Evolutionary conservation across 192 early-diverging fungal genomes (phyloP).

Genomic region (Entomortierella lignicola): DNA sequence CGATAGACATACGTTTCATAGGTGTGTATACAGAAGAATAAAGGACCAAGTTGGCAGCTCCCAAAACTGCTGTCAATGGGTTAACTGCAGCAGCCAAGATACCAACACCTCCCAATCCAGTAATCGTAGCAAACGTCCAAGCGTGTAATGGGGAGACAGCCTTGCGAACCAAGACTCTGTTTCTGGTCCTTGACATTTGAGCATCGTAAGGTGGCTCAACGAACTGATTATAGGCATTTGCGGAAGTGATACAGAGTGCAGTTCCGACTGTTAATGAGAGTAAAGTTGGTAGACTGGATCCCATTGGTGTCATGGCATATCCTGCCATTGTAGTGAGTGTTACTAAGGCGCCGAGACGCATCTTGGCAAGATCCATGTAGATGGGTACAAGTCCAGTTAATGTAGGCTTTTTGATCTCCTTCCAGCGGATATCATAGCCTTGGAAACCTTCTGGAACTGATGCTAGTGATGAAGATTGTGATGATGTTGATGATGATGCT

Average conservation of each 20-base stretch:
- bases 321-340: constrained; percentile 95
- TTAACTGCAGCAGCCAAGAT: constrained; percentile 85
- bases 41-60: constrained; percentile 86
- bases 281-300: constrained; percentile 68
- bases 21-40: constrained; percentile 93
- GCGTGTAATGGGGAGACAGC: constrained; percentile 82
- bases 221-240: constrained; percentile 98
- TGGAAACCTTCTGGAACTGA: constrained; percentile 25
- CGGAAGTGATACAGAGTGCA: constrained; percentile 85
- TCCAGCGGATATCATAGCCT: constrained; percentile 49
- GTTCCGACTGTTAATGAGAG: constrained; percentile 89
- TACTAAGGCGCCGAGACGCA: constrained; percentile 88
- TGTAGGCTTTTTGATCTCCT: constrained; percentile 44
- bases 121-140: constrained; percentile 73
- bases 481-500: constrained; percentile 3
- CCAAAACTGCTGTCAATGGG: constrained; percentile 85
- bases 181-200: constrained; percentile 95
- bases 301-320: constrained; percentile 90
- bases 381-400: constrained; percentile 25
- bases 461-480: constrained; percentile 4
- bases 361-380: constrained; percentile 81
- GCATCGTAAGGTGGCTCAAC: constrained; percentile 95
- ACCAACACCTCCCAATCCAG: constrained; percentile 75
- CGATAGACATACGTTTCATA: constrained; percentile 91
- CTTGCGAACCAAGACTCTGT: constrained; percentile 86